Base-by-base conservation (phyloP, 345 rosid species). In the Citrus hindsii region DNA sequence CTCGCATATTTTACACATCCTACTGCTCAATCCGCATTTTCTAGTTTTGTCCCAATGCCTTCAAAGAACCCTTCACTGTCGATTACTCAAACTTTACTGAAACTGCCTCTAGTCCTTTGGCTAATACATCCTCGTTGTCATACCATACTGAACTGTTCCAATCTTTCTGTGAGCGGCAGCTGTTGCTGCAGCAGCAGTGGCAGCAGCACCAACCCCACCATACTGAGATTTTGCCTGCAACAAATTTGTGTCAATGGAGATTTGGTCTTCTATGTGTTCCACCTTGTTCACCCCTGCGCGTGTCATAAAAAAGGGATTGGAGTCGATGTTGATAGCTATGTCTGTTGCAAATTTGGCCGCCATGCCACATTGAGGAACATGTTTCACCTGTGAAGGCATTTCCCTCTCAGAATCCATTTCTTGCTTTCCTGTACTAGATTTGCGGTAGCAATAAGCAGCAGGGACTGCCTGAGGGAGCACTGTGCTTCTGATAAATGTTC, bases 221-320 rank as follows among this genome's bases (percentile, higher is more conserved):
- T 85, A 91, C 51, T 86, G 91, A 48, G 79, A 75, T 80, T 88
- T 92, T 30, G 88, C 80, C 79, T 91, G 98, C 82, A 90, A 77
- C 81, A 87, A 85, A 81, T 86, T 88, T 16, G 98, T 77, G 6
- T 93, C 93, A 0, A 92, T 86, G 27, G 85, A 68, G n/a, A 89
- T 83, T 69, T 90, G 82, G 58, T 90, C 93, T 4, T 88, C 89
- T 6, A 78, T 75, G 73, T 82, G 84, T 56, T 93, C 98, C 35
- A 75, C 86, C 82, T 88, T 89, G 75, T 78, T 85, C 73, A 83
- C 88, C 81, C 93, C 93, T 2, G 79, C 87, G 79, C 92, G 80
- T 8, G 93, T 86, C 94, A 88, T 88, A 74, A 92, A 90, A 81
- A 89, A 91, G 0, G 97, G 97, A 84, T 93, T 92, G 78, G 86